These are phyloP conservation scores for Penicillium sp. DNA, from an alignment of 2,329 filamentous ascomycete genomes.

Conservation along the genomic window DNA sequence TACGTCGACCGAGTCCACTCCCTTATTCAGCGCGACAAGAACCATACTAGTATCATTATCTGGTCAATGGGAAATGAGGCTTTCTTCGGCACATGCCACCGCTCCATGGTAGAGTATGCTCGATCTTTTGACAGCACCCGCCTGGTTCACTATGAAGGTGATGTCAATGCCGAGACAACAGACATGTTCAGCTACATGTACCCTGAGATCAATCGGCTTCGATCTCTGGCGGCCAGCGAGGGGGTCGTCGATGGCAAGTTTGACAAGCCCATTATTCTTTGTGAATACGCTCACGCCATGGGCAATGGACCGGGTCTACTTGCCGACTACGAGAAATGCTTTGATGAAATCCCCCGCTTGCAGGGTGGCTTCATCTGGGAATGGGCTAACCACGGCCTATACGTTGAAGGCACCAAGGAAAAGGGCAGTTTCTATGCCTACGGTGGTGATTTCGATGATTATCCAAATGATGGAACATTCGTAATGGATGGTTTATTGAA, in stretches of 20 bases:
- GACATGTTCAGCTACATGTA: constrained; percentile 74
- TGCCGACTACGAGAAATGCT: constrained; percentile 67
- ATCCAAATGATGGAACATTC: constrained; percentile 61
- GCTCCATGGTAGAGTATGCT: constrained; percentile 66
- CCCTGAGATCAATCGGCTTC: constrained; percentile 55
- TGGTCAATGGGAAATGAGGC: constrained; percentile 76
- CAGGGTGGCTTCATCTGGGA: constrained; percentile 71
- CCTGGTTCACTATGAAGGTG: constrained; percentile 68
- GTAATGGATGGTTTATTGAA: constrained; percentile 60
- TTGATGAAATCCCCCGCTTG: constrained; percentile 61
- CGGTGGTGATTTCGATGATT: constrained; percentile 63
- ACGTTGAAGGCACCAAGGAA: constrained; percentile 30
- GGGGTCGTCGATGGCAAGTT: constrained; percentile 45
- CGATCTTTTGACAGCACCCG: constrained; percentile 60
- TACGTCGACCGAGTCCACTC: constrained; percentile 69
- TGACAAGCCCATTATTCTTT: constrained; percentile 45
- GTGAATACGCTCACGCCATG: constrained; percentile 65
- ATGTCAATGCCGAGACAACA: constrained; percentile 59
- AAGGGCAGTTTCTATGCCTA: constrained; percentile 57
- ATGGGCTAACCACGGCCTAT: constrained; percentile 65
- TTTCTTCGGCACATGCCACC: constrained; percentile 70
- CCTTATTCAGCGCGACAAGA: constrained; percentile 68
- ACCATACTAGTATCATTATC: constrained; percentile 69
- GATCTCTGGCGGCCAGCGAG: constrained; percentile 46
- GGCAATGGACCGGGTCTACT: constrained; percentile 72